Evolutionary conservation across 1,284 basidiomycete species (phyloP).

Genomic region (Irpex sp.): DNA sequence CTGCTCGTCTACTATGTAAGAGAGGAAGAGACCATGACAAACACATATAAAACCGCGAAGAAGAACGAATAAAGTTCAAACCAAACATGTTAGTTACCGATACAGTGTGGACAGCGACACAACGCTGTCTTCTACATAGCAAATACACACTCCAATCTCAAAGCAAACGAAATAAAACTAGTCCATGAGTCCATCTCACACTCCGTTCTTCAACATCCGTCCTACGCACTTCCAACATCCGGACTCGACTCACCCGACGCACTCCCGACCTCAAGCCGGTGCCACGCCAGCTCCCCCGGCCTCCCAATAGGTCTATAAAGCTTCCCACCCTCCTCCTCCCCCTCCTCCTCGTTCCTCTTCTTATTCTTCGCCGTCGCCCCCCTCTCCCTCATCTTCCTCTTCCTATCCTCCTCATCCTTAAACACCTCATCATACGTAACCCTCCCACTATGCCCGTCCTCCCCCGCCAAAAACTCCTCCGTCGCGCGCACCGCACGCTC

Average conservation of each 20-base stretch:
- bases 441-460: conserved; percentile 6
- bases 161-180: background rate
- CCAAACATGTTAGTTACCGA: background rate
- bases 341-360: conserved; percentile 8
- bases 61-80: too few species aligned
- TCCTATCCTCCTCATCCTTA: conserved; percentile 8
- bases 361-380: conserved; percentile 5
- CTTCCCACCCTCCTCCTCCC: conserved; percentile 12
- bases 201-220: background rate
- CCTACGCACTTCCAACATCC: background rate
- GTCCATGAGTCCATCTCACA: background rate
- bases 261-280: conserved; percentile 5
- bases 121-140: background rate
- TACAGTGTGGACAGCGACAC: background rate
- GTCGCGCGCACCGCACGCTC: conserved; percentile 8
- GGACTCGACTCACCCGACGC: background rate
- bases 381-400: conserved; percentile 8
- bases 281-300: conserved; percentile 13
- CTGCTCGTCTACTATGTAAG: background rate
- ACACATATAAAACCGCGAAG: too few species aligned
- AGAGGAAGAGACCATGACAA: too few species aligned
- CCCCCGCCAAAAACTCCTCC: conserved; percentile 10
- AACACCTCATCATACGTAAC: conserved; percentile 13
- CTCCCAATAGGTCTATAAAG: conserved; percentile 11
- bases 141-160: background rate